Evolutionary conservation across 768 basidiomycete genomes (phyloP), one percentile per base, ranked within the genome.

Genomic region (Termitomyces heimii): DNA sequence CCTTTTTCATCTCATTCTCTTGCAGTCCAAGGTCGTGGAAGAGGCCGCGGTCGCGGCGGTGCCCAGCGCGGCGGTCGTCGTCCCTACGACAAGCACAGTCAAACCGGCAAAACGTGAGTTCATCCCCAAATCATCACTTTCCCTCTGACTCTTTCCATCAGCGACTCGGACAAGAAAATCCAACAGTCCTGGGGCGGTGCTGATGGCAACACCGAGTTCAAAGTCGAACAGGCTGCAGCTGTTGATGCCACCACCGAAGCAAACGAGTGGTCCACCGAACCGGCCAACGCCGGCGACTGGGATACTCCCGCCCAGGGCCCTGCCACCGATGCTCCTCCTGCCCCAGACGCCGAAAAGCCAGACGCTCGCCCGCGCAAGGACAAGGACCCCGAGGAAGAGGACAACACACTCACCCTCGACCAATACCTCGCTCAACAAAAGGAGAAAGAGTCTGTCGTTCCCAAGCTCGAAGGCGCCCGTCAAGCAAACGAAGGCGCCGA

Each of bases 181-280:
- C 89, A 92, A 70, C 89, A 93, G 68, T 88, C 87, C 63, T 98
- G 96, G 96, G 96, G 96, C 62, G 92, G 89, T 42, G 92, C 94
- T 62, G 91, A 94, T 65, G 93, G 89, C 64, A 80, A 77, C 63
- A 71, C 88, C 39, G 96, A 98, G 73, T 80, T 92, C 67, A 86
- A 87, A 75, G 80, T 78, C 34, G 95, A 98, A 71, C 73, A 84
- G 58, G 86, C 82, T 29, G 96, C 88, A 54, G 81, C 73, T 47
- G 77, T 71, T 62, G 94, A 96, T 67, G 91, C 86, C 40, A 77
- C 74, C 24, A 79, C 71, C 24, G 89, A 90, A 67, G 74, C 69
- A 31, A 66, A 69, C 60, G 70, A 70, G 69, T 62, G 92, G 93
- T 71, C 71, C 35, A 61, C 71, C 32, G 73, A 71, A 54, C 80